Percentiles rank a stretch among this genome's conserved stretches.
These are phyloP conservation scores for Phlyctochytrium planicorne DNA, from an alignment of 192 early-diverging fungal species.

Conservation along the genomic window DNA sequence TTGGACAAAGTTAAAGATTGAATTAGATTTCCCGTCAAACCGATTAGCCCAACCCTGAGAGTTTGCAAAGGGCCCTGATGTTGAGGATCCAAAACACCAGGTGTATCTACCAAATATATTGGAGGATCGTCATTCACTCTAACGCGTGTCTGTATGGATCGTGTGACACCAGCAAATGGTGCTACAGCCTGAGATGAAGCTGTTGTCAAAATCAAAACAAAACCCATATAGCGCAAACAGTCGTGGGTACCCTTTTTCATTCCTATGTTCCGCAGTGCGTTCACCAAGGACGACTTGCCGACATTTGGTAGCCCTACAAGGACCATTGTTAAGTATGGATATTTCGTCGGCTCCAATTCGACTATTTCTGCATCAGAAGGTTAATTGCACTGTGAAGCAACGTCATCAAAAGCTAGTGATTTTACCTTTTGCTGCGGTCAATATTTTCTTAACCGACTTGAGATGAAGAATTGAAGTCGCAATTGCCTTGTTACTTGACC, in stretches of 20 bases:
- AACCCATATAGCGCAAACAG: background rate
- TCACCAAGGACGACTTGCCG: conserved; percentile 91
- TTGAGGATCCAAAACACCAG: conserved; percentile 68
- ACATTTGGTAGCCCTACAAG: conserved; percentile 97
- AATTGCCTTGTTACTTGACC: background rate
- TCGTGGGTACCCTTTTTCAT: conserved; percentile 57
- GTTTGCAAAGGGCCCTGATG: conserved; percentile 77
- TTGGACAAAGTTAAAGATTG: background rate
- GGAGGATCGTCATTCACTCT: conserved; percentile 87
- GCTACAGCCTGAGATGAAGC: conserved; percentile 84
- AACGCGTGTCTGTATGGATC: conserved; percentile 68
- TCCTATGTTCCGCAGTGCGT: conserved; percentile 77
- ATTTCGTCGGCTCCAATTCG: conserved; percentile 19
- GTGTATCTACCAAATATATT: conserved; percentile 92
- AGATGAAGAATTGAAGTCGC: background rate
- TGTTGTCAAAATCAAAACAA: background rate
- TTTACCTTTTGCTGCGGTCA: no score
- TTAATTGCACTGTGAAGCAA: background rate
- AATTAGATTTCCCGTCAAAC: conserved; percentile 17
- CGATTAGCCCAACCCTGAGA: conserved; percentile 88
- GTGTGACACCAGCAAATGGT: conserved; percentile 83
- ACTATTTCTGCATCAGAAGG: conserved; percentile 10
- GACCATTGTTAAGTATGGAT: conserved; percentile 62
- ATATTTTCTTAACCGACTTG: background rate
- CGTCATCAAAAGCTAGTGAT: no score